Evolutionary conservation across 2,329 filamentous ascomycete genomes (phyloP).

Genomic region (Lasiodiplodia gonubiensis): DNA sequence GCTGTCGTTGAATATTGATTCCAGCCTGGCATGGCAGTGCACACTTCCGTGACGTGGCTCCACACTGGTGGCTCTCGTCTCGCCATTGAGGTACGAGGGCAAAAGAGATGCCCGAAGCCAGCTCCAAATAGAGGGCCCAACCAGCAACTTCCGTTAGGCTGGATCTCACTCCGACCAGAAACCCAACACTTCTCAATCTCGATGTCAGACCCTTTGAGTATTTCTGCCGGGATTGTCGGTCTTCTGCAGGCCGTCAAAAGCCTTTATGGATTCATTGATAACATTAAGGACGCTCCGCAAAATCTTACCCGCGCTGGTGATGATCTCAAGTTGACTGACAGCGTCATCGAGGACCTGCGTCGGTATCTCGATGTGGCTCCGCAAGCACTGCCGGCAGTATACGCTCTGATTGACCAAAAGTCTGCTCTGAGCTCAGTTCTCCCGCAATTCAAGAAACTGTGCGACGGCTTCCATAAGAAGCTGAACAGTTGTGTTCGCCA

Average conservation of each 20-base stretch:
- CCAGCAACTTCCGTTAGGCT: neutral
- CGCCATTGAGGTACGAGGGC: neutral
- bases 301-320: neutral
- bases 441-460: neutral
- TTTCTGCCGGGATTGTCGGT: neutral
- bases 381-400: neutral
- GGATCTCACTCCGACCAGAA: neutral
- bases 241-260: neutral
- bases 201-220: neutral
- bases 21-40: neutral
- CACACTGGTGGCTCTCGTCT: neutral
- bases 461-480: neutral
- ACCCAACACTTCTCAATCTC: neutral
- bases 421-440: neutral
- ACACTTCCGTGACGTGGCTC: neutral
- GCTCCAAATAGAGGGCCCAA: neutral
- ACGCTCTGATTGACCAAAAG: neutral
- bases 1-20: neutral
- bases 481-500: neutral
- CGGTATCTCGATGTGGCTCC: neutral
- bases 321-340: neutral
- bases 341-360: neutral
- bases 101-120: neutral
- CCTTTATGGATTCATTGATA: neutral
- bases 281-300: neutral